phyloP scores from a whole-genome alignment of 1,284 basidiomycete genomes.

The Volvariella volvacea region DNA sequence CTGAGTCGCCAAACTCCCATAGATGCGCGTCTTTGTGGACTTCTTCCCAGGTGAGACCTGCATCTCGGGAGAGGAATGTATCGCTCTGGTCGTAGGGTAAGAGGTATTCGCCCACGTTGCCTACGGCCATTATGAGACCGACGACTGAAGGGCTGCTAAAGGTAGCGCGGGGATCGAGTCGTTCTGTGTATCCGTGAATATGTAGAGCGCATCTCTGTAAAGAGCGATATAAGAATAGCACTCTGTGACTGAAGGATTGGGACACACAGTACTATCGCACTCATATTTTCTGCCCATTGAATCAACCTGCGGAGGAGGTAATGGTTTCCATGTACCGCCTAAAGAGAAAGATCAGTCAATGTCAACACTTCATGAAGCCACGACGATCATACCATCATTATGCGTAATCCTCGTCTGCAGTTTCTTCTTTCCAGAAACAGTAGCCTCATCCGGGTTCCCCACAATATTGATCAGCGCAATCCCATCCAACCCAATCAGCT shows the following conservation, averaged over 20 bases:
- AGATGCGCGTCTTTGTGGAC: slow-evolving; percentile 97
- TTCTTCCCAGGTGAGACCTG: slow-evolving; percentile 97
- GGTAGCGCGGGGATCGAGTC: slow-evolving; percentile 83
- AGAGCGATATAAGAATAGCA: background rate
- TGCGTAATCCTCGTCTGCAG: slow-evolving; percentile 89
- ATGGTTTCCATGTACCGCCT: slow-evolving; percentile 84
- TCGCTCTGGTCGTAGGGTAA: slow-evolving; percentile 83
- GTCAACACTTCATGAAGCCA: background rate
- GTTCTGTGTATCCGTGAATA: slow-evolving; percentile 94
- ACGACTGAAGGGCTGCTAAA: slow-evolving; percentile 90
- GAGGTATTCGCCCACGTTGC: slow-evolving; percentile 89
- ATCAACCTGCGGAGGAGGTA: slow-evolving; percentile 73
- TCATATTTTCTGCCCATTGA: slow-evolving; percentile 72
- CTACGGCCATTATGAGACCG: slow-evolving; percentile 93
- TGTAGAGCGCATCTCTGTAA: slow-evolving; percentile 79
- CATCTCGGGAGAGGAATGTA: slow-evolving; percentile 95
- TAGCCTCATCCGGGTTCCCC: slow-evolving; percentile 73
- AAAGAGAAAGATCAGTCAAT: background rate
- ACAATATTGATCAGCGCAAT: slow-evolving; percentile 94
- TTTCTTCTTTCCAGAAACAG: slow-evolving; percentile 68
- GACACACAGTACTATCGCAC: slow-evolving; percentile 65
- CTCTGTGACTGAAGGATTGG: slow-evolving; percentile 1
- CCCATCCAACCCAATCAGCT: slow-evolving; percentile 93
- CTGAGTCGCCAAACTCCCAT: slow-evolving; percentile 98
- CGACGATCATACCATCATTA: slow-evolving; percentile 71